These are phyloP conservation scores for Flaveria sonorensis DNA, from an alignment of 129 eudicot species.

Conservation along the genomic window DNA sequence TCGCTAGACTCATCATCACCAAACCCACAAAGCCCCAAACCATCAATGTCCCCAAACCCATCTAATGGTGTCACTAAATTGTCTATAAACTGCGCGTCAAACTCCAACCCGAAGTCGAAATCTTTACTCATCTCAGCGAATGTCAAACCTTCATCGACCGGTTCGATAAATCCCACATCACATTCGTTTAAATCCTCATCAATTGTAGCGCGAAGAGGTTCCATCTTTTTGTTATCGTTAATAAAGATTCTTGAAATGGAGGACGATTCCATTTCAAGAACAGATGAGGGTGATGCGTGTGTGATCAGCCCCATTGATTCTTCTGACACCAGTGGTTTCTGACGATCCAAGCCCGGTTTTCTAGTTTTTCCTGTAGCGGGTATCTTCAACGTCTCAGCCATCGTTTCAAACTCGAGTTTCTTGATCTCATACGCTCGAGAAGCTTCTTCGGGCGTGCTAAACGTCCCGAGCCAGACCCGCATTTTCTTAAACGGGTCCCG, in stretches of 20 bases:
- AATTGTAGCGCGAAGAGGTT: background rate
- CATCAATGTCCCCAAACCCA: slow-evolving; percentile 44
- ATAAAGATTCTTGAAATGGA: slow-evolving; percentile 23
- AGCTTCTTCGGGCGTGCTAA: slow-evolving; percentile 63
- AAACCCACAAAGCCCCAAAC: slow-evolving; percentile 47
- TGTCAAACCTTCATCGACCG: slow-evolving; percentile 38
- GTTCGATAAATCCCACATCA: slow-evolving; percentile 15
- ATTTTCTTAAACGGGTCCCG: slow-evolving; percentile 57
- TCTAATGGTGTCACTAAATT: slow-evolving; percentile 39
- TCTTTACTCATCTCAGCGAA: slow-evolving; percentile 46
- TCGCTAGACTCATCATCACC: slow-evolving; percentile 33
- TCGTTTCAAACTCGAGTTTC: slow-evolving; percentile 57
- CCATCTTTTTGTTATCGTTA: slow-evolving; percentile 12
- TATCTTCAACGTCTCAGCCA: slow-evolving; percentile 21
- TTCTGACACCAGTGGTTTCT: slow-evolving; percentile 39
- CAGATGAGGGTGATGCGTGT: slow-evolving; percentile 57
- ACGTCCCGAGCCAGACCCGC: slow-evolving; percentile 84
- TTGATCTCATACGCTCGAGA: slow-evolving; percentile 55
- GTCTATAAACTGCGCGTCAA: slow-evolving; percentile 37
- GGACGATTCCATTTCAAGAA: slow-evolving; percentile 45
- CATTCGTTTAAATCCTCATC: background rate
- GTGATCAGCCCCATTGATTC: slow-evolving; percentile 43
- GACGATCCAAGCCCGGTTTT: background rate
- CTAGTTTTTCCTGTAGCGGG: background rate
- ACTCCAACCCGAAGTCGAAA: slow-evolving; percentile 48